These are phyloP conservation scores for Wickerhamiella shivajii DNA, from an alignment of 805 yeast genomes.

Conservation along the genomic window DNA sequence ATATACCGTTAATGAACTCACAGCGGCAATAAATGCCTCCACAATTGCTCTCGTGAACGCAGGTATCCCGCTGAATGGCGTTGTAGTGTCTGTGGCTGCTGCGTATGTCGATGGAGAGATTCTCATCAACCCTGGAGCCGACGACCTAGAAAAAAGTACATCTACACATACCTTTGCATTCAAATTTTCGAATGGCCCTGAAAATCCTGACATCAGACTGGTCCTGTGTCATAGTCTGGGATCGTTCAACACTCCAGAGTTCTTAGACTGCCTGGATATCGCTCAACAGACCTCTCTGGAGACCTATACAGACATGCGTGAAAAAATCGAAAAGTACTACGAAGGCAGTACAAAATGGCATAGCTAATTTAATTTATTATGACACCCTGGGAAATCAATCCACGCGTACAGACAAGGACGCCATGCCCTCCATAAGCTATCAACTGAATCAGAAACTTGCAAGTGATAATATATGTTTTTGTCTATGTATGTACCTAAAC, in stretches of 20 bases:
- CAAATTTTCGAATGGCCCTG: slow-evolving; percentile 31
- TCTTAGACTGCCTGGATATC: slow-evolving; percentile 37
- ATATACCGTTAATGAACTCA: slow-evolving; percentile 35
- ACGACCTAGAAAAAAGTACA: slow-evolving; percentile 28
- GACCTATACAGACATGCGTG: slow-evolving; percentile 34
- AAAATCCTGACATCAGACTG: slow-evolving; percentile 35
- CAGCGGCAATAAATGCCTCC: slow-evolving; percentile 58
- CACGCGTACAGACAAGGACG: too few relatives aligned
- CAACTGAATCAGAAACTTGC: too few relatives aligned
- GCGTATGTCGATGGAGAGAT: slow-evolving; percentile 23
- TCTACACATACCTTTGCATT: slow-evolving; percentile 59
- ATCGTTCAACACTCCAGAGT: slow-evolving; percentile 40
- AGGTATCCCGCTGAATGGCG: slow-evolving; percentile 50
- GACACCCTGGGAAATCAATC: too few relatives aligned
- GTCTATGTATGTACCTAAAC: too few relatives aligned
- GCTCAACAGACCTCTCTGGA: slow-evolving; percentile 36
- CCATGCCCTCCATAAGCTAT: too few relatives aligned
- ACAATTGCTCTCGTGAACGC: slow-evolving; percentile 63
- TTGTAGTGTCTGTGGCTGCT: slow-evolving; percentile 45
- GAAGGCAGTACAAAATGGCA: slow-evolving; percentile 45
- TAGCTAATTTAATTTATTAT: slow-evolving; percentile 1
- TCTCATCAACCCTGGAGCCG: slow-evolving; percentile 32
- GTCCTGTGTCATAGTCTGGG: slow-evolving; percentile 66
- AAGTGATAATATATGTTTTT: too few relatives aligned
- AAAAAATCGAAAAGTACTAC: slow-evolving; percentile 34